Conservation (phyloP, 805 yeast species). For the Cyberlindnera mycetangii region DNA sequence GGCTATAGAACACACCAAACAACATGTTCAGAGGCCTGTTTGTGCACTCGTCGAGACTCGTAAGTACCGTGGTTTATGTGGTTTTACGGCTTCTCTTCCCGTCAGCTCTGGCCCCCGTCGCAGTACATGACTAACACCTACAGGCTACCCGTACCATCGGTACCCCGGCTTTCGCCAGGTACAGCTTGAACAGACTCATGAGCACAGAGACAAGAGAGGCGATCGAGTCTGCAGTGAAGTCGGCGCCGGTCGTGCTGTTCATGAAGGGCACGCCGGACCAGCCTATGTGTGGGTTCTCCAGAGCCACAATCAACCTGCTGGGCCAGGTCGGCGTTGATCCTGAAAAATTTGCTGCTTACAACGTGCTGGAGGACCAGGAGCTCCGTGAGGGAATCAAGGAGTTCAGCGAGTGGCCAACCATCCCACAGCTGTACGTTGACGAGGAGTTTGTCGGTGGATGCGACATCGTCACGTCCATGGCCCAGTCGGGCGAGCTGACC, state of each 20-base stretch:
- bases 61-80: not conserved
- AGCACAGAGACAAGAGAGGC: slow-evolving; percentile 81
- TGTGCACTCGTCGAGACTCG: slow-evolving; percentile 3
- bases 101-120: too few species aligned
- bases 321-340: slow-evolving; percentile 99
- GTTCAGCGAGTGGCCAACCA: slow-evolving; percentile 96
- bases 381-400: slow-evolving; percentile 95
- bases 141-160: not conserved
- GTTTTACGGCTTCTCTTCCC: too few species aligned
- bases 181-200: slow-evolving; percentile 41
- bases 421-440: slow-evolving; percentile 90
- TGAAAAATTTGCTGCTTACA: slow-evolving; percentile 91
- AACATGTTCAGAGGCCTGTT: slow-evolving; percentile 7
- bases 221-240: slow-evolving; percentile 76
- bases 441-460: slow-evolving; percentile 97
- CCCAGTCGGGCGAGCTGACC: slow-evolving; percentile 84
- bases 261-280: slow-evolving; percentile 99
- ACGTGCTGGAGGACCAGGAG: slow-evolving; percentile 92
- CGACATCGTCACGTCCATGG: slow-evolving; percentile 91
- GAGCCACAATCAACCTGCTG: slow-evolving; percentile 88
- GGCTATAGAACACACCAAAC: not conserved
- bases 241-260: slow-evolving; percentile 93
- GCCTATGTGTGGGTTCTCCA: slow-evolving; percentile 96
- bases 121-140: not conserved
- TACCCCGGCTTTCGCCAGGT: slow-evolving; percentile 14